Conservation (phyloP, 306 rosid species). For the Glycine tomentella region DNA sequence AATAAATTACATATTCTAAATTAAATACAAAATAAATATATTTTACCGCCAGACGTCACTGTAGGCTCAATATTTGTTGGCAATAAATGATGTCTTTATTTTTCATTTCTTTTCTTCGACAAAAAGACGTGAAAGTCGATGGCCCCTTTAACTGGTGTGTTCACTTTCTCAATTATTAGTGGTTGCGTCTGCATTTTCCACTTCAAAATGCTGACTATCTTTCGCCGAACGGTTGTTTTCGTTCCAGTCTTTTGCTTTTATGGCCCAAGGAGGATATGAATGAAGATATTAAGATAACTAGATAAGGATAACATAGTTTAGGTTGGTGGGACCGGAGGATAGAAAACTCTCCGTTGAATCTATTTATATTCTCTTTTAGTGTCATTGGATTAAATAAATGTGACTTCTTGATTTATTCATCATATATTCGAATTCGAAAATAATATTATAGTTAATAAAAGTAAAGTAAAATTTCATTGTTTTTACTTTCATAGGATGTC, state of each 20-base stretch:
- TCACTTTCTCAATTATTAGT: conserved; percentile 33
- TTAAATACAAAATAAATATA: background rate
- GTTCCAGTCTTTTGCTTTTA: background rate
- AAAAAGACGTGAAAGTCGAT: conserved; percentile 13
- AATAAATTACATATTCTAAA: background rate
- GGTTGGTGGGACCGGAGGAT: conserved; percentile 25
- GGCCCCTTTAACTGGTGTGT: conserved; percentile 9
- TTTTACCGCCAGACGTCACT: background rate
- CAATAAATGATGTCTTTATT: conserved; percentile 1
- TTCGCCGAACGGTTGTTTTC: conserved; percentile 25
- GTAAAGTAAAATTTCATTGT: too few relatives aligned
- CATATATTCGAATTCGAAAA: too few relatives aligned
- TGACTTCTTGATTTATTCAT: too few relatives aligned
- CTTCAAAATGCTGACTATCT: conserved; percentile 44
- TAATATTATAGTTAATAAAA: too few relatives aligned
- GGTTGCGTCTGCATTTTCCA: background rate
- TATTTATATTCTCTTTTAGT: background rate
- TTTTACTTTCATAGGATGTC: too few relatives aligned
- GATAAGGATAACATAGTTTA: conserved; percentile 36
- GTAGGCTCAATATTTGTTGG: background rate
- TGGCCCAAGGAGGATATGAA: background rate
- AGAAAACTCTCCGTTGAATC: background rate
- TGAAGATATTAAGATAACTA: conserved; percentile 25
- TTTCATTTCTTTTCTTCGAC: conserved; percentile 17
- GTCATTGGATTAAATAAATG: too few relatives aligned